Evolutionary conservation across 345 rosid species (phyloP), one percentile per base, ranked within the genome.

Genomic region (Nasturtium officinale): DNA sequence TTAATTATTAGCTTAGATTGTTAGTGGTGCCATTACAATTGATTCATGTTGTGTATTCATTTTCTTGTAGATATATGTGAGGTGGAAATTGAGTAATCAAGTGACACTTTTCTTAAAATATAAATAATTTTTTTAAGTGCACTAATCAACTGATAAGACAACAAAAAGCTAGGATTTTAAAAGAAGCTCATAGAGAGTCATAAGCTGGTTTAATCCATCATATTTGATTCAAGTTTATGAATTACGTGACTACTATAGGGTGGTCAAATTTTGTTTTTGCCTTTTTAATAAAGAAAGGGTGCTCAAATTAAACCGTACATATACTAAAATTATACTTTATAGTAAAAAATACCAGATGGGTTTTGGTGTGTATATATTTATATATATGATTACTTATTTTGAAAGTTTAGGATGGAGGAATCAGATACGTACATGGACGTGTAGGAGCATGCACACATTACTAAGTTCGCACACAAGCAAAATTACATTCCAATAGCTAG

Each of bases 401-500:
- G 8, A 2, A 33, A 13, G 15, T 13, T n/a, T 37, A 70, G 37
- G 71, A 55, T 15, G 61, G 62, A 77, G 72, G 80, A 71, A 77
- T 77, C 72, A 65, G 76, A 77, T 77, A 40, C 80, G 76, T 56
- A 64, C 56, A 77, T 71, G 76, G 76, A 77, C 71, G 67, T 29
- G 38, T 70, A 69, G 71, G 71, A 76, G 76, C 76, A 71, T 70
- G 61, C 61, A 77, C 69, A 63, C 25, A 52, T 61, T 53, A 25
- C 64, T 33, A 75, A 75, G 79, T 62, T 75, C 13, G 57, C 59
- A 63, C 68, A 73, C 29, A 56, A 67, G 47, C 13, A 42, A 75
- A 67, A 60, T 42, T 67, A 67, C 74, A 75, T 67, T 54, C 79
- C 60, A 54, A 32, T 52, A 76, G 59, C 71, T 69, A 45, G 16